phyloP scores from a whole-genome alignment of 345 rosid species.

The Syzygium jambos region DNA sequence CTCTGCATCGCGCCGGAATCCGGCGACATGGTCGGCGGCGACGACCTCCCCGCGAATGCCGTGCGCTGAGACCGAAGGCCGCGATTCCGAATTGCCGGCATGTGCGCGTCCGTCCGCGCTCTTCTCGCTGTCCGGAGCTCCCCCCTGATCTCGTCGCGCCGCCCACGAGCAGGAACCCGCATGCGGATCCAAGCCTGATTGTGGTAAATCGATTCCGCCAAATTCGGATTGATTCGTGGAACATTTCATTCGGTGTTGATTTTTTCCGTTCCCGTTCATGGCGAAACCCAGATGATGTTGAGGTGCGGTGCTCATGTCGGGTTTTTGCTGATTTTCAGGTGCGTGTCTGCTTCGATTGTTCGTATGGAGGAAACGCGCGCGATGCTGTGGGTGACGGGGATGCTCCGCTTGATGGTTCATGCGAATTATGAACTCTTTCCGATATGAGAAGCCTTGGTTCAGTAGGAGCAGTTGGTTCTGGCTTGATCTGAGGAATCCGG shows the following conservation, averaged over 20 bases:
- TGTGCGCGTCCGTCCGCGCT: neutral
- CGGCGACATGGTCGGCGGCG: conserved; percentile 29
- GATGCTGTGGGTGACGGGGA: neutral
- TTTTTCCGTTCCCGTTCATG: neutral
- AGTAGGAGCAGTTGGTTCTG: neutral
- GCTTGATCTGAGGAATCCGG: neutral
- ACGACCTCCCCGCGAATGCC: conserved; percentile 4
- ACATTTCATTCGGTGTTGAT: neutral
- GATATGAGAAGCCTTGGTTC: neutral
- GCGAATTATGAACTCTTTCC: neutral
- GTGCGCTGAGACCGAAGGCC: conserved; percentile 19
- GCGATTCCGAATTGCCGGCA: conserved; percentile 9
- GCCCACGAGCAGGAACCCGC: neutral
- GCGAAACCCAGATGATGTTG: neutral
- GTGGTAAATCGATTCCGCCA: neutral
- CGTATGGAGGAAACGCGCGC: neutral
- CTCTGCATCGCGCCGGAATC: conserved; percentile 27
- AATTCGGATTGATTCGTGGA: neutral
- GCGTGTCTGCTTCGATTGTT: neutral
- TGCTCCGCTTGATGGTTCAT: neutral
- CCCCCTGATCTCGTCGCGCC: neutral
- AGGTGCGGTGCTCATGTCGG: neutral
- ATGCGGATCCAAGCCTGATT: neutral
- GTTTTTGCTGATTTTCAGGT: neutral
- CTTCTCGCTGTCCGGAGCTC: neutral